Percentiles rank a stretch among this genome's conserved stretches.
Conservation (phyloP, 2,329 filamentous ascomycete species). For the Incumbomyces delicatus region DNA sequence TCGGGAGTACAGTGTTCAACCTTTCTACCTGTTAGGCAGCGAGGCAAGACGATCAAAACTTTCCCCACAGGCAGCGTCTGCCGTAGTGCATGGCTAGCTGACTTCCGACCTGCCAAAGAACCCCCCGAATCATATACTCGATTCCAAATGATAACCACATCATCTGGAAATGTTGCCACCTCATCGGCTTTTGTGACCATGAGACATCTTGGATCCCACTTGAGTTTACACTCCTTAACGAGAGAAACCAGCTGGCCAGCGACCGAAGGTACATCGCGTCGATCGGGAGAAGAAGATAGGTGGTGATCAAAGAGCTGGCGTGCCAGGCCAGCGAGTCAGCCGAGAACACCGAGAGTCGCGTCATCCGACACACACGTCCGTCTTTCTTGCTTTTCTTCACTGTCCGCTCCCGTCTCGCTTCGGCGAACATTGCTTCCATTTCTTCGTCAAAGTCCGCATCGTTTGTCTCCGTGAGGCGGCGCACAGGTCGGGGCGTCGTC, state of each 20-base stretch:
- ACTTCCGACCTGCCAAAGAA: conserved; percentile 1
- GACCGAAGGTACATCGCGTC: conserved; percentile 33
- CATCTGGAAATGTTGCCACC: neutral
- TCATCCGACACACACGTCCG: conserved; percentile 27
- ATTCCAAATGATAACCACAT: neutral
- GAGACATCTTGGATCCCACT: neutral
- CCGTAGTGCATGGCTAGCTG: conserved; percentile 2
- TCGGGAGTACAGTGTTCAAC: no score
- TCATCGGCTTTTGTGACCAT: neutral
- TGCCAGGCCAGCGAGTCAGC: conserved; percentile 34
- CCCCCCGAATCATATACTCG: conserved; percentile 4
- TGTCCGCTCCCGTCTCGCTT: neutral
- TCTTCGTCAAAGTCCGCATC: conserved; percentile 11
- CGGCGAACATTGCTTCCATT: neutral
- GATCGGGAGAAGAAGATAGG: conserved; percentile 30
- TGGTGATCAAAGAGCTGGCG: conserved; percentile 29
- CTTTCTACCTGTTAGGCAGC: no score
- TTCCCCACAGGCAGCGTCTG: neutral
- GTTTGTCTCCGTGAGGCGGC: conserved; percentile 15
- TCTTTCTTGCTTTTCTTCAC: neutral
- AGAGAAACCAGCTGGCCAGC: conserved; percentile 27
- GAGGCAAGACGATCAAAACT: neutral
- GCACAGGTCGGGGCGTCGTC: conserved; percentile 11
- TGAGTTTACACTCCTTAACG: neutral
- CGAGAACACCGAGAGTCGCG: conserved; percentile 33